A percentile compares a stretch with the other conserved stretches of the same genome.
These are phyloP conservation scores for Calocybe cyanea DNA, from an alignment of 768 basidiomycete species.

Conservation along the genomic window DNA sequence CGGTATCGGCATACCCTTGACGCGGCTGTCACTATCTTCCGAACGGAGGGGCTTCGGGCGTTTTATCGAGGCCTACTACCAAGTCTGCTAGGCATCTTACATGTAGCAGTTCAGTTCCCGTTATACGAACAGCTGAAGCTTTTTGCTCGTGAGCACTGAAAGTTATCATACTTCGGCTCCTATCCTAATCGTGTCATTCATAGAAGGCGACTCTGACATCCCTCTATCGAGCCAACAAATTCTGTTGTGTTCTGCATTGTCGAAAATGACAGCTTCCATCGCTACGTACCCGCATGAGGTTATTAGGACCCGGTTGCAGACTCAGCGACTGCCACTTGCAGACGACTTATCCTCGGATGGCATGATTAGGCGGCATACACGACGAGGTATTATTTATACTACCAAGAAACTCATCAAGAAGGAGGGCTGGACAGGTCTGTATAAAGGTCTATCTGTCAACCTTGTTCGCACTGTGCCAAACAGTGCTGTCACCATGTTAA, in stretches of 20 bases:
- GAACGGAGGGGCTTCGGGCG: conserved; percentile 77
- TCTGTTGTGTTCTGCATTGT: conserved; percentile 84
- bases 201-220: conserved; percentile 42
- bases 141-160: conserved; percentile 65
- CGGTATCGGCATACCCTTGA: conserved; percentile 89
- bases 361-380: conserved; percentile 51
- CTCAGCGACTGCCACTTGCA: conserved; percentile 64
- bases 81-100: conserved; percentile 87
- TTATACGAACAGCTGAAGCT: conserved; percentile 91
- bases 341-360: conserved; percentile 58
- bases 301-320: conserved; percentile 95
- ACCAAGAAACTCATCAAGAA: conserved; percentile 67
- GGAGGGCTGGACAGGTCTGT: conserved; percentile 88
- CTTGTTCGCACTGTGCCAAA: conserved; percentile 93
- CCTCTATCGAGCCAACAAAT: conserved; percentile 63
- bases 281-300: conserved; percentile 99
- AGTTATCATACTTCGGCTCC: neutral
- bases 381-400: conserved; percentile 71
- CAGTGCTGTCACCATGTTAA: conserved; percentile 93
- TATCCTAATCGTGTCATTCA: conserved; percentile 8
- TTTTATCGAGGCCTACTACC: conserved; percentile 95
- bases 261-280: conserved; percentile 95
- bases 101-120: conserved; percentile 97
- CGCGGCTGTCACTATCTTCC: conserved; percentile 86
- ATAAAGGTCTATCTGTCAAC: conserved; percentile 93